Conservation (phyloP, 2,329 filamentous ascomycete species). For the Aspergillus calidoustus region DNA sequence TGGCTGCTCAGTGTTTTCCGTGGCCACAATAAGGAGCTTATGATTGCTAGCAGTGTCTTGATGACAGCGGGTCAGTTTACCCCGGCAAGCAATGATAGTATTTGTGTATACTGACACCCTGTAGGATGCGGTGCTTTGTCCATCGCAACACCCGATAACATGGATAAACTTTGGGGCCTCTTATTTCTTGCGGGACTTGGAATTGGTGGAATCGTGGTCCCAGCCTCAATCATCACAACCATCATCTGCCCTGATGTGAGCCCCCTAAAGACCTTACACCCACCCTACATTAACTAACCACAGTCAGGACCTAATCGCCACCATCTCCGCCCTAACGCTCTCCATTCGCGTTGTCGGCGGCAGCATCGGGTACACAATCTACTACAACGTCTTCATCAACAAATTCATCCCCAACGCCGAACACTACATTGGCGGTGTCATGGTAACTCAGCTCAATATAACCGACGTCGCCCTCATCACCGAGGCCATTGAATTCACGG, state of each 20-base stretch:
- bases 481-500: conserved; percentile 59
- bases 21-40: conserved; percentile 63
- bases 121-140: conserved; percentile 60
- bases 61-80: conserved; percentile 65
- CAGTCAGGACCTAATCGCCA: conserved; percentile 66
- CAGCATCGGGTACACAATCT: conserved; percentile 65
- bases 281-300: background rate
- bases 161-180: conserved; percentile 59
- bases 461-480: conserved; percentile 53
- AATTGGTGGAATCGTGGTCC: conserved; percentile 70
- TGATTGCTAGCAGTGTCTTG: conserved; percentile 62
- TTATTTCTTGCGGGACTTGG: conserved; percentile 67
- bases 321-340: conserved; percentile 69
- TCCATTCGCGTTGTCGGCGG: conserved; percentile 72
- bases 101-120: background rate
- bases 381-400: conserved; percentile 57
- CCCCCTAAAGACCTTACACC: background rate
- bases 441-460: conserved; percentile 56
- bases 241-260: conserved; percentile 69
- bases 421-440: conserved; percentile 56
- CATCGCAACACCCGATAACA: conserved; percentile 56
- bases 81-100: background rate
- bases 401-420: conserved; percentile 53
- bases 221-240: conserved; percentile 68
- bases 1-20: conserved; percentile 61